Conservation (phyloP, 78 protist species). For the Monosiga brevicollis region DNA sequence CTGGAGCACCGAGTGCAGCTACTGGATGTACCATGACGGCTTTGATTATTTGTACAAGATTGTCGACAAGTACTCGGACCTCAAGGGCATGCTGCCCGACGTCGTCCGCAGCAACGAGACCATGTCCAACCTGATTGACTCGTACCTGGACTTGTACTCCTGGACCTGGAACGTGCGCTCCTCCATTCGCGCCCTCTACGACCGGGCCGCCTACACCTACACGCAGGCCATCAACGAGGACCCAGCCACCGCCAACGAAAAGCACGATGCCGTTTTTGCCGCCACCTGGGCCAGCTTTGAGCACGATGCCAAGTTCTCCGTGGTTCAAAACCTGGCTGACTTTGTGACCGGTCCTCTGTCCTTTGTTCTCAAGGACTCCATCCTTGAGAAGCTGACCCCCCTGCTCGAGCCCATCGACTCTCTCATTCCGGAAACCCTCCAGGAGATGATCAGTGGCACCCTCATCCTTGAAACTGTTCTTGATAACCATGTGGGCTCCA, state of each 20-base stretch:
- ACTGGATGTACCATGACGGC: too few species aligned
- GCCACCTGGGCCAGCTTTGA: background rate
- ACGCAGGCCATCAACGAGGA: background rate
- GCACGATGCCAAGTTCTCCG: conserved; percentile 1
- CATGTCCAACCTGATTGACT: too few species aligned
- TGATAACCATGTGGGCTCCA: conserved; percentile 1
- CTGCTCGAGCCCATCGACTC: background rate
- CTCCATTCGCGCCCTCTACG: too few species aligned
- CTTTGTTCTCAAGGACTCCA: conserved; percentile 7
- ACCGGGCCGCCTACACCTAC: too few species aligned
- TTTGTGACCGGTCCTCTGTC: background rate
- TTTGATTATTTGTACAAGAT: too few species aligned
- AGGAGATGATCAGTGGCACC: conserved; percentile 17
- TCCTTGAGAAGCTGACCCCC: conserved; percentile 10
- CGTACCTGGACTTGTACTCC: too few species aligned
- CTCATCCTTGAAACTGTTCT: conserved; percentile 13
- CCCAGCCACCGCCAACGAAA: conserved; percentile 9
- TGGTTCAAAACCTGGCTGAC: background rate
- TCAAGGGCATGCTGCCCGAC: too few species aligned
- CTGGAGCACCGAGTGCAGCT: too few species aligned
- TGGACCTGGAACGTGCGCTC: too few species aligned
- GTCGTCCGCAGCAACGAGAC: too few species aligned
- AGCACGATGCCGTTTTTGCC: background rate
- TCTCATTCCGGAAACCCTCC: conserved; percentile 14
- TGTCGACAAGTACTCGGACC: too few species aligned